Evolutionary conservation across 176 grass and related monocot genomes (phyloP), one percentile per base, ranked within the genome.

Genomic region (Avena sativa): DNA sequence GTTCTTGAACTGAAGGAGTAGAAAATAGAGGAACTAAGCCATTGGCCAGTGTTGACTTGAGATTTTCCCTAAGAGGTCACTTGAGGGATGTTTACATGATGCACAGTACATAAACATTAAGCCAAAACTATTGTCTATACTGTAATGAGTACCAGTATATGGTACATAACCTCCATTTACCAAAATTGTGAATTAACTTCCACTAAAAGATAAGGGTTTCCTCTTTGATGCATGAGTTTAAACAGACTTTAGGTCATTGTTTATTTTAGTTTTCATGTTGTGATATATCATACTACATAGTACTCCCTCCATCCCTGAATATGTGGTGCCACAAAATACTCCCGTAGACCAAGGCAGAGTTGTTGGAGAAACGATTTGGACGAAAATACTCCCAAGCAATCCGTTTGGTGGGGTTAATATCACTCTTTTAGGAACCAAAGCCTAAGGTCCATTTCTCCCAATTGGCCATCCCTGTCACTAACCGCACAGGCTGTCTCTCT

Each of bases 171-270:
- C 30, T 57, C 26, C 17, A 83, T 78, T 66, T 50, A 36, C 21
- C 4, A 88, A 65, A 47, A 50, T 14, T 59, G 25, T 10, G n/a
- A 78, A 60, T 38, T 25, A 88, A 61, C 4, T 86, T 81, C 9
- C n/a, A 2, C 43, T 34, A 66, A 32, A 50, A 51, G 28, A 67
- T 49, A 67, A 68, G 46, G 21, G 12, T 52, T 55, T 56, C 30
- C 47, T 10, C 19, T 17, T 83, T 56, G 49, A 40, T 36, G 30
- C 50, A 36, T 71, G 12, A 34, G 12, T 40, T 83, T 49, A 78
- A 69, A 71, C 11, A 10, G 19, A 32, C 40, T 71, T 63, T 20
- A 79, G 9, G 44, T 79, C 40, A 43, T 43, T 43, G 40, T 43
- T 43, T 43, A 43, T 43, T 52, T 40, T 79, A 26, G 3, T 66